Percentiles rank a stretch among this genome's conserved stretches.
Conservation (phyloP, 179 eudicot species). For the Silene vulgaris region DNA sequence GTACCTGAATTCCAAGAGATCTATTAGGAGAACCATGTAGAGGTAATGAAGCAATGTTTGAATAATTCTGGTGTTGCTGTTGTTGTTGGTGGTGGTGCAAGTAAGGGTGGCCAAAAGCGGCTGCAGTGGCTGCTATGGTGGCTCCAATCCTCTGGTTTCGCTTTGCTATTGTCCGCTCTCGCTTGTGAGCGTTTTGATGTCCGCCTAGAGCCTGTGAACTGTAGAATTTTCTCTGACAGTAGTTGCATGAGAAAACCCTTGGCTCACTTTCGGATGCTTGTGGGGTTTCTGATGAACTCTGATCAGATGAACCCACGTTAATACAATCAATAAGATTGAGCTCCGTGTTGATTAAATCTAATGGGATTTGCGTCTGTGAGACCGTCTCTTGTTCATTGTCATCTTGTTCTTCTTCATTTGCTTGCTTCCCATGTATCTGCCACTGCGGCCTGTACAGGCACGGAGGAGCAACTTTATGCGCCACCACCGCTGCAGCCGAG, state of each 20-base stretch:
- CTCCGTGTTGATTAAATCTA: slow-evolving; percentile 32
- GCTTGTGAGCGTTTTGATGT: slow-evolving; percentile 66
- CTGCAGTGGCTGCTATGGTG: slow-evolving; percentile 38
- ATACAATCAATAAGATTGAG: slow-evolving; percentile 52
- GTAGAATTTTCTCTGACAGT: slow-evolving; percentile 61
- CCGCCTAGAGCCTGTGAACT: slow-evolving; percentile 71
- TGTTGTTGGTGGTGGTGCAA: slow-evolving; percentile 31
- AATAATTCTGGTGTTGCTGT: slow-evolving; percentile 21
- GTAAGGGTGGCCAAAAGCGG: slow-evolving; percentile 45
- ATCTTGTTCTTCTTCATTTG: slow-evolving; percentile 24
- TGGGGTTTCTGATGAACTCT: slow-evolving; percentile 42
- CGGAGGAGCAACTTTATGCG: slow-evolving; percentile 25
- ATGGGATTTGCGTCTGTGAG: slow-evolving; percentile 15
- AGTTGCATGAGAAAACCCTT: slow-evolving; percentile 59
- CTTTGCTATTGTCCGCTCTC: slow-evolving; percentile 57
- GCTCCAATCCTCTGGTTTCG: slow-evolving; percentile 55
- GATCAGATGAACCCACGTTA: slow-evolving; percentile 34
- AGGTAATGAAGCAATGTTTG: slow-evolving; percentile 47
- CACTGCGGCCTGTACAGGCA: slow-evolving; percentile 20
- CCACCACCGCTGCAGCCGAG: slow-evolving; percentile 17
- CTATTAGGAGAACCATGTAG: slow-evolving; percentile 45
- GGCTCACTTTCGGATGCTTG: slow-evolving; percentile 40
- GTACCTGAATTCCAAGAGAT: slow-evolving; percentile 63
- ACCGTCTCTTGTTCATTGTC: slow-evolving; percentile 24
- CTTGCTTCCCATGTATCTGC: slow-evolving; percentile 19